Conservation (phyloP, 768 basidiomycete species). For the Leccinellum rugosiceps region DNA sequence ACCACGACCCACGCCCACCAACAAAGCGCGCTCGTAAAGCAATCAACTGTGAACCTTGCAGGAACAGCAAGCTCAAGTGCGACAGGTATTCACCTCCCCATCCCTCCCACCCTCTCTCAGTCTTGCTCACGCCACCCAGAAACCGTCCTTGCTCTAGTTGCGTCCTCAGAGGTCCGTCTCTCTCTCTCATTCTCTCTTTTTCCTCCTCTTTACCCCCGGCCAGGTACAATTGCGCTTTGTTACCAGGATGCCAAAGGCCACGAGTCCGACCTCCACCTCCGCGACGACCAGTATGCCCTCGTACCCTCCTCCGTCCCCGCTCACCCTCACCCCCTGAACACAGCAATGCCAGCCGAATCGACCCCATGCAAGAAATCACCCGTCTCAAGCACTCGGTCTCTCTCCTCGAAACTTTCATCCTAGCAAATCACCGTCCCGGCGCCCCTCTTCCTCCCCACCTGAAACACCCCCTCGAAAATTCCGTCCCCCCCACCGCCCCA, state of each 20-base stretch:
- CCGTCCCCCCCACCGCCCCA: conserved; percentile 34
- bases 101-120: not conserved
- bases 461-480: conserved; percentile 25
- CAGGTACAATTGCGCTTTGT: conserved; percentile 78
- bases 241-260: conserved; percentile 73
- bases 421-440: conserved; percentile 30
- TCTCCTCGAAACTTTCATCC: conserved; percentile 36
- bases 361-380: conserved; percentile 39
- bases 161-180: conserved; percentile 66
- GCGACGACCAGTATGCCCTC: conserved; percentile 46
- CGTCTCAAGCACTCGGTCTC: conserved; percentile 40
- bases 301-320: conserved; percentile 28
- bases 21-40: conserved; percentile 84
- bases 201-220: conserved; percentile 16
- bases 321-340: conserved; percentile 29
- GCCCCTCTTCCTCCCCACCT: conserved; percentile 21
- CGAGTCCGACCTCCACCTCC: conserved; percentile 51
- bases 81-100: conserved; percentile 54
- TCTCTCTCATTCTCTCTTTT: not conserved
- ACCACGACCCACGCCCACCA: conserved; percentile 61
- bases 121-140: conserved; percentile 36
- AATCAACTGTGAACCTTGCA: conserved; percentile 86
- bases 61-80: conserved; percentile 86
- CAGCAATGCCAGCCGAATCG: conserved; percentile 34
- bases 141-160: conserved; percentile 88